Evolutionary conservation across 1,284 basidiomycete genomes (phyloP), one percentile per base, ranked within the genome.

Genomic region (Stereum hirsutum): DNA sequence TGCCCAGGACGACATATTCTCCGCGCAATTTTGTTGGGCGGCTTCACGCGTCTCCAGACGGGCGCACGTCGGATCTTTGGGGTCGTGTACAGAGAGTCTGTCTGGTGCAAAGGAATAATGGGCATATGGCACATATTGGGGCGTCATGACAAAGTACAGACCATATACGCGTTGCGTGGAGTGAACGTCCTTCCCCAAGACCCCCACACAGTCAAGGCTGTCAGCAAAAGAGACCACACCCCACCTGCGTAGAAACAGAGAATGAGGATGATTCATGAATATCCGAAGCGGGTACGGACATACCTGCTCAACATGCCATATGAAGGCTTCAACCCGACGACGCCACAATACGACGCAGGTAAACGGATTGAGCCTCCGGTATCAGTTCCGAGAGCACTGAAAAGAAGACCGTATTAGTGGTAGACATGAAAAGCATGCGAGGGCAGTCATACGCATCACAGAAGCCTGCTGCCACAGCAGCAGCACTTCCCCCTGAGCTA

Each of bases 171-270:
- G 52, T 28, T 68, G 54, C 1, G 80, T 71, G 5, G 66, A 66
- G 5, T 62, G 54, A 0, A 87, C 71, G 5, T 70, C 66, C 37
- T 62, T 64, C 0, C 78, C 82, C 19, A 98, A 60, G 2, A 99
- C 66, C 0, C 95, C 96, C 0, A 99, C 90, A 46, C 90, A 95
- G 55, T 99, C 95, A 8, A 99, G 68, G 46, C 90, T 94, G 57
- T 97, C 94, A 0, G 93, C 94, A 53, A 90, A 99, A 0, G 92
- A 84, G 0, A 99, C 77, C 0, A 97, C 78, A 3, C 96, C 95
- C 78, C 85, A 88, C 53, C 92, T 90, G 46, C 2, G 24, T 54
- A 12, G 40, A 38, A 36, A 32, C 31, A 26, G 6, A 39, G 15
- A 30, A 17, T 14, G 33, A 12, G 17, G 40, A 34, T 27, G 39